Percentiles rank a stretch among this genome's conserved stretches.
Conservation (phyloP, 1,139 yeast species). For the Taiozyma sp. region DNA sequence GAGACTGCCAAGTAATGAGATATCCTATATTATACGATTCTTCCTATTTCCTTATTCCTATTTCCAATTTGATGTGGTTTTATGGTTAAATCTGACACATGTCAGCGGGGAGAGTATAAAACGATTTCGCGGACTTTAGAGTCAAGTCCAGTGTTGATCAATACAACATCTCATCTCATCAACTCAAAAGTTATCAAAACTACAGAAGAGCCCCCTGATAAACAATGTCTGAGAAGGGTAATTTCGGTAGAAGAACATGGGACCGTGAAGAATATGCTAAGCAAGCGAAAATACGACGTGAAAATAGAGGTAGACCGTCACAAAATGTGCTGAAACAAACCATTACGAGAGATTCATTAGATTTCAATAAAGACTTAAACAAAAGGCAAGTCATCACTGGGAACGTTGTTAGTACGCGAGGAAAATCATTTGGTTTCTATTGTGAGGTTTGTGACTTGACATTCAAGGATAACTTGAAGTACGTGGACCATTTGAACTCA, state of each 20-base stretch:
- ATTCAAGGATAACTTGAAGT: constrained; percentile 75
- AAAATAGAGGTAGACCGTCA: constrained; percentile 4
- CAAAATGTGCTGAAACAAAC: constrained; percentile 12
- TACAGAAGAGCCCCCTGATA: background rate
- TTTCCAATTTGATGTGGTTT: too few species aligned
- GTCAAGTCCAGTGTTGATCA: too few species aligned
- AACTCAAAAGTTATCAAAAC: too few species aligned
- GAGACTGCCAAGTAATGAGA: too few species aligned
- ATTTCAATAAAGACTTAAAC: constrained; percentile 39
- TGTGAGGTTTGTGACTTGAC: constrained; percentile 80
- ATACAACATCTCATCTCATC: too few species aligned
- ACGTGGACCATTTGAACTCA: constrained; percentile 79
- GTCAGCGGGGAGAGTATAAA: too few species aligned
- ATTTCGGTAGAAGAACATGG: constrained; percentile 67
- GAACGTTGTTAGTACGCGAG: constrained; percentile 38
- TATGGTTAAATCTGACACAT: too few species aligned
- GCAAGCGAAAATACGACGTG: constrained; percentile 34
- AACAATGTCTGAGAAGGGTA: background rate
- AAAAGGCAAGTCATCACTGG: constrained; percentile 41
- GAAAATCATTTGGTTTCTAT: constrained; percentile 74
- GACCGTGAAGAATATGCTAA: constrained; percentile 58
- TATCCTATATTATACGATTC: too few species aligned
- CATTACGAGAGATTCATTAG: constrained; percentile 26
- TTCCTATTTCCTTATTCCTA: too few species aligned
- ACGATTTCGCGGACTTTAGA: too few species aligned